Evolutionary conservation across 345 rosid genomes (phyloP), one percentile per base, ranked within the genome.

Genomic region (Trapa incisa): DNA sequence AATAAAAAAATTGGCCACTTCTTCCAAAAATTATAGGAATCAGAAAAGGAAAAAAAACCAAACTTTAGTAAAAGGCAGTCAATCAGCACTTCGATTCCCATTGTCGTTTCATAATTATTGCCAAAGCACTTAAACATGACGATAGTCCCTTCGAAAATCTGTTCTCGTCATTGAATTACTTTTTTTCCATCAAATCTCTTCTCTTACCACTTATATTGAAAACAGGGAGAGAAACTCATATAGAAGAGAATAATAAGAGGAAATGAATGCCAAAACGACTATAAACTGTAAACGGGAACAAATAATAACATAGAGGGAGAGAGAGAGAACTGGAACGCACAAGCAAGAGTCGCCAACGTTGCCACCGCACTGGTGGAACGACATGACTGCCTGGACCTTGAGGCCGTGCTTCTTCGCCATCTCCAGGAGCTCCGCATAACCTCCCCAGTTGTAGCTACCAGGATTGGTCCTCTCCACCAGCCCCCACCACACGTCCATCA

Each of bases 401-500:
- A 94, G 91, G 0, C 99, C 99, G 16, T 85, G 81, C 69, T 84
- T 83, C 74, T 81, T 83, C 1, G 97, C 99, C 99, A 94, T 88
- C 58, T 94, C 91, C 15, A 94, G 69, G n/a, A 94, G 76, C 73
- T 91, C 99, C 35, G 70, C 64, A 57, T 91, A 94, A 17, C 99
- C 99, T 32, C 99, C 99, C 99, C 99, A 94, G 45, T 91, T 87
- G 70, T 94, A 94, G 63, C 68, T 67, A 33, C 97, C 97, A 0
- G 97, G 89, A 47, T 82, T 65, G 1, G 89, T 97, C 54, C 84
- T 86, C 87, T 94, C 99, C 71, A 94, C 99, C 77, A 94, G 79
- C 29, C 99, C 99, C 99, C 99, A 94, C 99, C 99, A 94, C 47
- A 94, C 99, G 70, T 94, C 99, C 65, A 94, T 83, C 99, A 94